Conservation (phyloP, 331 rosid genomes). For the Dryas integrifolia region DNA sequence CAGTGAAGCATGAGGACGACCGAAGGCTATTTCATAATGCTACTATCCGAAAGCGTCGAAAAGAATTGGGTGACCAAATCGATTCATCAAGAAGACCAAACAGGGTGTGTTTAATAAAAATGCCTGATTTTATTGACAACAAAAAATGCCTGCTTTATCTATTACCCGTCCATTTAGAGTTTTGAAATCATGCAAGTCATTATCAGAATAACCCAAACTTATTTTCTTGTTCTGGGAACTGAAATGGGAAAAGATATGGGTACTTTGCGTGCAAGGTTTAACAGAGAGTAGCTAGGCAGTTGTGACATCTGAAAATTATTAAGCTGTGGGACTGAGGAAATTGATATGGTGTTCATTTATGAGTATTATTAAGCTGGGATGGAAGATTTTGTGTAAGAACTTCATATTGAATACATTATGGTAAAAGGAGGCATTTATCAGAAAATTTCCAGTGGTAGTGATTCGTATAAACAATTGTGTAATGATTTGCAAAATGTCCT, state of each 20-base stretch:
- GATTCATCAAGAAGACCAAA: constrained; percentile 74
- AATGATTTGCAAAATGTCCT: neutral
- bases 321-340: neutral
- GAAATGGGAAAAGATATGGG: constrained; percentile 1
- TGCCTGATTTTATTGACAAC: neutral
- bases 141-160: constrained; percentile 8
- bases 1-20: constrained; percentile 87
- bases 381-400: neutral
- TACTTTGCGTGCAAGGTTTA: neutral
- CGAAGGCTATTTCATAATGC: constrained; percentile 90
- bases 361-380: too few species aligned
- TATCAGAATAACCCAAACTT: neutral
- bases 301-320: neutral
- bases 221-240: neutral
- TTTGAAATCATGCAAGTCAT: constrained; percentile 1
- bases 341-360: neutral
- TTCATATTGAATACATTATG: neutral
- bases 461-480: constrained; percentile 8
- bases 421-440: neutral
- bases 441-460: constrained; percentile 8
- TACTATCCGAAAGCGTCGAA: constrained; percentile 84
- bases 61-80: constrained; percentile 82
- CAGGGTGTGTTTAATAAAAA: constrained; percentile 51
- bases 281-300: neutral
- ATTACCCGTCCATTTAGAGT: constrained; percentile 16